A percentile compares a stretch with the other conserved stretches of the same genome.
These are phyloP conservation scores for Phytophthora boehmeriae DNA, from an alignment of 352 stramenopile genomes.

Conservation along the genomic window DNA sequence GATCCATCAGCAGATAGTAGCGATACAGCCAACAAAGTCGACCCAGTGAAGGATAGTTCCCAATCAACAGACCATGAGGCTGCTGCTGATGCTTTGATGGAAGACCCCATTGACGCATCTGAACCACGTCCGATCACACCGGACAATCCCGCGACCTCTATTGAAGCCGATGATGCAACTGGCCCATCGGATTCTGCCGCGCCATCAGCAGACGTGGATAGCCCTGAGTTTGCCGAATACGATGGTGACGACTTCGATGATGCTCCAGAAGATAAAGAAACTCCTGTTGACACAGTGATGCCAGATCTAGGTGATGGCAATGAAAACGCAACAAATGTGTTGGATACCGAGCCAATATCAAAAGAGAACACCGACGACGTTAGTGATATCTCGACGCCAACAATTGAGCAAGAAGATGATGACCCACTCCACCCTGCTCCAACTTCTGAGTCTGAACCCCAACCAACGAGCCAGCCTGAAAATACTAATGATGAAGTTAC, in stretches of 20 bases:
- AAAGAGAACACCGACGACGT: conserved; percentile 1
- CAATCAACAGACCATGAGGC: background rate
- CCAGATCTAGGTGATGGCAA: background rate
- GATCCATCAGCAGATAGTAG: background rate
- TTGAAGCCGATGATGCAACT: background rate
- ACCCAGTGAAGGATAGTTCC: background rate
- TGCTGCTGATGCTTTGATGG: background rate
- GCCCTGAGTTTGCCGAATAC: conserved; percentile 17
- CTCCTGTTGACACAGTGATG: background rate
- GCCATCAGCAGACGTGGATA: background rate
- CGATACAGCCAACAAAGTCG: background rate
- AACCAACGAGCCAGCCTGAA: background rate
- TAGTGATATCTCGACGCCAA: background rate
- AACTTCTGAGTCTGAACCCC: conserved; percentile 1
- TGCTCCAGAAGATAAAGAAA: conserved; percentile 6
- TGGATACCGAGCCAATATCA: background rate
- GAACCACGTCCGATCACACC: background rate
- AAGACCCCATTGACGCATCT: conserved; percentile 6
- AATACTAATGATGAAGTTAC: conserved; percentile 1
- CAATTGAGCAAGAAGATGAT: background rate
- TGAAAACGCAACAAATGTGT: conserved; percentile 3
- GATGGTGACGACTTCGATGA: conserved; percentile 34
- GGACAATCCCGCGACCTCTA: background rate
- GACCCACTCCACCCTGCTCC: background rate
- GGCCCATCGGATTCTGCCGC: background rate